Evolutionary conservation across 1,139 yeast species (phyloP), one percentile per base, ranked within the genome.

Genomic region (Hyphopichia wangnamkhiaoensis): DNA sequence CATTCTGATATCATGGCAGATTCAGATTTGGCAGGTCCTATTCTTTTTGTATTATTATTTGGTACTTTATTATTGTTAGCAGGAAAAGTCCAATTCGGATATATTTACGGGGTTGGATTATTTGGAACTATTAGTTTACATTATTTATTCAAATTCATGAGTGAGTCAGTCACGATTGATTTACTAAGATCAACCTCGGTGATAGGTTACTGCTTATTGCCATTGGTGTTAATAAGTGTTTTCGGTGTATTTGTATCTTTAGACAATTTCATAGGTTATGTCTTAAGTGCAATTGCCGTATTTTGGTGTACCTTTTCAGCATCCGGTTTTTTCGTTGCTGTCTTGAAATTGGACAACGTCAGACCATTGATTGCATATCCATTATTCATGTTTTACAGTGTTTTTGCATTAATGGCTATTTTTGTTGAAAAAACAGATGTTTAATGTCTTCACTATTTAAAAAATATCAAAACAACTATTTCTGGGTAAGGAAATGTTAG

Each of bases 31-130:
- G 97, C 98, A 0, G 99, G 99, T 0, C 98, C 99, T 1, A 76
- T 93, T 32, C 68, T 94, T 37, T 94, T 93, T 63, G 94, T 94
- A 49, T 71, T 93, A 41, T 63, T 90, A 41, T 91, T 91, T 59
- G 98, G 97, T n/a, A 77, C 90, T 1, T 80, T 86, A 46, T 67
- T 94, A 38, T 68, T 91, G 40, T 70, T 90, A 34, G 79, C 95
- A 1, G 98, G 99, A 12, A 93, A 91, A 58, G 89, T 91, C 15
- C 98, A 93, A 60, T 93, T 93, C 60, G 98, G 98, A 3, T 94
- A 94, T 62, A 88, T 93, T 39, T 93, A 93, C 56, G 98, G 98
- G 20, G 95, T 93, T 33, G 98, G 97, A 1, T 68, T 94, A 37
- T 82, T 91, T 51, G 99, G 99, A 12, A 86, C 95, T 2, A 58